Conservation (phyloP, 2,329 filamentous ascomycete genomes). For the Phyllosticta capitalensis region DNA sequence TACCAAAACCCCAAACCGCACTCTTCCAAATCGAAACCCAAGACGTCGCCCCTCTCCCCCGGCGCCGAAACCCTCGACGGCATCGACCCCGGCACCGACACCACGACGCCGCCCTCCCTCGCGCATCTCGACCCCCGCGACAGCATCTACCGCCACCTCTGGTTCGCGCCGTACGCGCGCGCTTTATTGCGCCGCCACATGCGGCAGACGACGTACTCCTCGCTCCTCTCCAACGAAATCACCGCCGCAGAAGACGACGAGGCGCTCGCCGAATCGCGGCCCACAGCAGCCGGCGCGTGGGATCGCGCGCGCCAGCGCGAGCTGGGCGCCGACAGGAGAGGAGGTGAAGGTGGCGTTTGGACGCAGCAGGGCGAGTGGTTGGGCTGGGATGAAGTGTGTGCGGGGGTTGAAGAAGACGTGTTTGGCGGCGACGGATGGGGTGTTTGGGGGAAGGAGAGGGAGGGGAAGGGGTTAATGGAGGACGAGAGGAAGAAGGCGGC, state of each 20-base stretch:
- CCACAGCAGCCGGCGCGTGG: neutral
- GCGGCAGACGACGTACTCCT: constrained; percentile 24
- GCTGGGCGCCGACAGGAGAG: constrained; percentile 31
- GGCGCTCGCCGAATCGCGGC: neutral
- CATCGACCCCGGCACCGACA: neutral
- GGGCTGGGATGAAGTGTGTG: constrained; percentile 39
- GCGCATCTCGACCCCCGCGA: constrained; percentile 23
- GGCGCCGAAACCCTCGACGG: neutral
- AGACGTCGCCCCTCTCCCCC: neutral
- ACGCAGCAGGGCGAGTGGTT: constrained; percentile 41
- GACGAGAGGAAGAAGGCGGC: constrained; percentile 9
- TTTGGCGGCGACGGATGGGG: constrained; percentile 39
- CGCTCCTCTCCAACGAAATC: neutral
- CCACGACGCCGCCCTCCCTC: neutral
- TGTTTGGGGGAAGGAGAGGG: constrained; percentile 17
- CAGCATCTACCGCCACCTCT: constrained; percentile 37
- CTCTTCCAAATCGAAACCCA: neutral
- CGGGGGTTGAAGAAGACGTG: constrained; percentile 32
- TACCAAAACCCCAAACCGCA: neutral
- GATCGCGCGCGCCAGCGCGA: neutral
- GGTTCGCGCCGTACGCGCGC: constrained; percentile 40
- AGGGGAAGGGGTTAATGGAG: constrained; percentile 5
- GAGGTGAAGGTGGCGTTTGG: constrained; percentile 46
- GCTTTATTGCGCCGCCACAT: constrained; percentile 40
- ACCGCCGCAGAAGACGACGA: neutral